Evolutionary conservation across 805 yeast species (phyloP).

Genomic region (Kazachstania viticola): DNA sequence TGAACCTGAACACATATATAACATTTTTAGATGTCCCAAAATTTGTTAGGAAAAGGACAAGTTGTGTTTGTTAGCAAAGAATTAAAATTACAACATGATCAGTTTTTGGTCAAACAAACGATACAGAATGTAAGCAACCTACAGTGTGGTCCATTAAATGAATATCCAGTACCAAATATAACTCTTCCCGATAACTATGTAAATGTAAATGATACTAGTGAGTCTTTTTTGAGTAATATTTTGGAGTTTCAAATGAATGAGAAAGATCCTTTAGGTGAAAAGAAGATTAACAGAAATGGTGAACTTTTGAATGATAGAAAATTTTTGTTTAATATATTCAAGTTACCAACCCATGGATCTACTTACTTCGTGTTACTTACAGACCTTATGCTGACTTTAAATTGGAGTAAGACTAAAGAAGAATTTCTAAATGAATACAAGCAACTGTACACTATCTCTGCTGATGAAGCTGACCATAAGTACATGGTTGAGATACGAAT

Average conservation of each 20-base stretch:
- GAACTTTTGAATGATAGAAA: constrained; percentile 28
- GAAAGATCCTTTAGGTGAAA: constrained; percentile 36
- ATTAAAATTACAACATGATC: too few relatives aligned
- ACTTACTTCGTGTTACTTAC: constrained; percentile 27
- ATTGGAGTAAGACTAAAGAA: constrained; percentile 31
- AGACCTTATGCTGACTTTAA: constrained; percentile 30
- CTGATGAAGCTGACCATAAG: constrained; percentile 29
- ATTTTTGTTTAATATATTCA: constrained; percentile 31
- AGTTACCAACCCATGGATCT: constrained; percentile 29
- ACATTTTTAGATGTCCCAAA: too few relatives aligned
- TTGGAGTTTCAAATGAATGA: constrained; percentile 11
- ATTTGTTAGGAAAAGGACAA: too few relatives aligned
- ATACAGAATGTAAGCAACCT: too few relatives aligned
- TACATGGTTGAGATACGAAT: constrained; percentile 26
- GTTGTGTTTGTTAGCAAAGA: too few relatives aligned
- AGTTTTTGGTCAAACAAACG: too few relatives aligned
- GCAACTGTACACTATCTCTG: constrained; percentile 28
- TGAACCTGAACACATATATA: too few relatives aligned
- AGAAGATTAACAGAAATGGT: constrained; percentile 32
- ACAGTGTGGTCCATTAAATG: constrained; percentile 14
- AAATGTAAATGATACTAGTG: too few relatives aligned
- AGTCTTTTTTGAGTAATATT: neutral
- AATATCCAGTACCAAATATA: constrained; percentile 9
- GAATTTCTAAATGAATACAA: constrained; percentile 35
- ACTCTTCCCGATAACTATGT: too few relatives aligned